Evolutionary conservation across 2,329 filamentous ascomycete genomes (phyloP).

Genomic region (Claviceps africana): DNA sequence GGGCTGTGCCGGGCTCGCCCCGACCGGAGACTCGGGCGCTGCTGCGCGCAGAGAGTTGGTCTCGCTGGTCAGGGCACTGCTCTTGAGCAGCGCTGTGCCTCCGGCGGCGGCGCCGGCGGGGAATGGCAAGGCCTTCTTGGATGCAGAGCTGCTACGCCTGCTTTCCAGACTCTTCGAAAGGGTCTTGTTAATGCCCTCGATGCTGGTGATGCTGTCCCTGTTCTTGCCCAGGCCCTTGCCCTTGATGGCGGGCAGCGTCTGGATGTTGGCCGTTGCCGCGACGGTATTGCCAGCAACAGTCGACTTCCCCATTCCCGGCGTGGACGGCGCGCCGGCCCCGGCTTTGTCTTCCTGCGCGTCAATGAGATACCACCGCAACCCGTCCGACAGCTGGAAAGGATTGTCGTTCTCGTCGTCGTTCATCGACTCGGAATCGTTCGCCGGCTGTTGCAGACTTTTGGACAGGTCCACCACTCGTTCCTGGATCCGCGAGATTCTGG

Average conservation of each 20-base stretch:
- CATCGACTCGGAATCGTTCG: slow-evolving; percentile 34
- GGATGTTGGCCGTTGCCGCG: slow-evolving; percentile 66
- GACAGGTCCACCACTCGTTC: slow-evolving; percentile 88
- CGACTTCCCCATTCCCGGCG: slow-evolving; percentile 78
- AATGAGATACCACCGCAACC: slow-evolving; percentile 88
- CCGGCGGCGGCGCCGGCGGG: slow-evolving; percentile 24
- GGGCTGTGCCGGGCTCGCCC: slow-evolving; percentile 27
- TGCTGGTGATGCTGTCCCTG: slow-evolving; percentile 37
- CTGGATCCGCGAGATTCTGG: slow-evolving; percentile 80
- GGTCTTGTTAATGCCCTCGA: slow-evolving; percentile 62
- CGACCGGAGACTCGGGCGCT: slow-evolving; percentile 27
- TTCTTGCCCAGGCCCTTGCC: slow-evolving; percentile 27
- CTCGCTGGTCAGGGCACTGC: slow-evolving; percentile 41
- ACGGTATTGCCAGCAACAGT: slow-evolving; percentile 82
- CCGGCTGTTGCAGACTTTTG: slow-evolving; percentile 46
- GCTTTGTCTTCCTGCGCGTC: slow-evolving; percentile 90
- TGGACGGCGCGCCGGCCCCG: slow-evolving; percentile 76
- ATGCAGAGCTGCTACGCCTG: slow-evolving; percentile 74
- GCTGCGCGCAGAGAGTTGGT: slow-evolving; percentile 43
- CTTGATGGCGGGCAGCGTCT: slow-evolving; percentile 30
- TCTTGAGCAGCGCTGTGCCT: slow-evolving; percentile 29
- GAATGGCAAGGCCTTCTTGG: slow-evolving; percentile 58
- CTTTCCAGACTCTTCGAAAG: slow-evolving; percentile 82
- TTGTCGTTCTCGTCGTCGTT: slow-evolving; percentile 75
- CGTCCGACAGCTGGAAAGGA: slow-evolving; percentile 90